These are phyloP conservation scores for Aspergillus melleus DNA, from an alignment of 2,329 filamentous ascomycete species.

Conservation along the genomic window DNA sequence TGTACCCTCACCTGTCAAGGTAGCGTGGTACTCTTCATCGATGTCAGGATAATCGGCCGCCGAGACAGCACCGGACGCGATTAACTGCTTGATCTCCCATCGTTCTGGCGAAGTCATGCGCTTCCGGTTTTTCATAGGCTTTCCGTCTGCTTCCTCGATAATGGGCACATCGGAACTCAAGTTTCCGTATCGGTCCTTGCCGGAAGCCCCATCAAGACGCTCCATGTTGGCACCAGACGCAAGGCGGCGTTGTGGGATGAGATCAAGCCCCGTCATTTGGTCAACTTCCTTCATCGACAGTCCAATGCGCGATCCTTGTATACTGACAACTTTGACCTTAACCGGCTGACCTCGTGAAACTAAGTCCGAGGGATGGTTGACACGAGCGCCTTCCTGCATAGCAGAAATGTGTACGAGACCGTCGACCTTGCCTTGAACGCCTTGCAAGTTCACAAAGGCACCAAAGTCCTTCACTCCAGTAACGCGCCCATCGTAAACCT, in stretches of 20 bases:
- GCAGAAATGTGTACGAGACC: constrained; percentile 92
- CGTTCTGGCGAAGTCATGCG: constrained; percentile 93
- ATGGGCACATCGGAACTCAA: constrained; percentile 58
- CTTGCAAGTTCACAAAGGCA: constrained; percentile 87
- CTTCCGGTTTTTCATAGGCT: constrained; percentile 70
- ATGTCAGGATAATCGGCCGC: constrained; percentile 92
- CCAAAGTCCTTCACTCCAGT: constrained; percentile 95
- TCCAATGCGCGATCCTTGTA: constrained; percentile 78
- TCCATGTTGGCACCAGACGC: constrained; percentile 90
- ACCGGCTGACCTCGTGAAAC: constrained; percentile 78
- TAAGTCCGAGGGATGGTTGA: constrained; percentile 89
- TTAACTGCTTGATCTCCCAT: constrained; percentile 96
- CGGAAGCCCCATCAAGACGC: constrained; percentile 63
- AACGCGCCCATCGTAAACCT: constrained; percentile 86
- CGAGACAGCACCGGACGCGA: constrained; percentile 90
- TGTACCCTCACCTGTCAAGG: constrained; percentile 78
- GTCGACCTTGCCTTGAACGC: constrained; percentile 84
- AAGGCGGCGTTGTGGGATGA: constrained; percentile 74
- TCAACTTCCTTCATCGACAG: constrained; percentile 98
- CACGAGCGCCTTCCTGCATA: constrained; percentile 77
- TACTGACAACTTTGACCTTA: constrained; percentile 88
- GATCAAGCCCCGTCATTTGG: constrained; percentile 79
- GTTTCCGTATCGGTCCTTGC: constrained; percentile 58
- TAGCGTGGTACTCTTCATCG: constrained; percentile 89
- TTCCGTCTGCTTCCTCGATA: constrained; percentile 61